These are phyloP conservation scores for Diaporthe longicolla DNA, from an alignment of 2,329 filamentous ascomycete species.

Conservation along the genomic window DNA sequence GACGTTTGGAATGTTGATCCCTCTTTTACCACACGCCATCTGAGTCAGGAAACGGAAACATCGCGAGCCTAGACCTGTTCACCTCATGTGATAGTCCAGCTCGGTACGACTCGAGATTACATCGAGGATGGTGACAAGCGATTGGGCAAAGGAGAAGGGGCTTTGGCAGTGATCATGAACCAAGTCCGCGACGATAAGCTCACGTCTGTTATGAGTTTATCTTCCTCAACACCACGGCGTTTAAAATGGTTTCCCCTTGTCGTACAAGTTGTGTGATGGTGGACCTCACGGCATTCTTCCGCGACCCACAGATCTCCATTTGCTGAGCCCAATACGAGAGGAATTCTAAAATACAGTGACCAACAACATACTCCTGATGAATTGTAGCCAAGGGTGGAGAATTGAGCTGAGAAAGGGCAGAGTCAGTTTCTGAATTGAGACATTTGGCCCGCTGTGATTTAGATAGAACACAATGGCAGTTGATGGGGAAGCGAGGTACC, in stretches of 20 bases:
- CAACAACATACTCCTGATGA: not conserved
- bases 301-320: constrained; percentile 3
- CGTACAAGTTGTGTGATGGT: not conserved
- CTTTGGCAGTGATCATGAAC: constrained; percentile 1
- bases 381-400: not conserved
- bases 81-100: not conserved
- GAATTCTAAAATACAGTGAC: no score
- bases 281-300: not conserved
- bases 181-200: not conserved
- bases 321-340: not conserved
- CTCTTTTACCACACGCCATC: not conserved
- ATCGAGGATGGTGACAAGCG: not conserved
- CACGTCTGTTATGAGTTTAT: not conserved
- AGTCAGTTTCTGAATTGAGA: no score
- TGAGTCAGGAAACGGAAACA: constrained; percentile 4
- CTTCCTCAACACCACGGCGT: not conserved
- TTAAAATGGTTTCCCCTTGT: no score
- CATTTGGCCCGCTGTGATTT: no score
- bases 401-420: not conserved
- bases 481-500: not conserved
- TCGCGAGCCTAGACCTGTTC: not conserved
- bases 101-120: not conserved
- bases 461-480: not conserved
- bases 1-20: constrained; percentile 18
- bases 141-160: not conserved